A percentile compares a stretch with the other conserved stretches of the same genome.
phyloP scores from a whole-genome alignment of 1,284 basidiomycete genomes.

The Malassezia equina region DNA sequence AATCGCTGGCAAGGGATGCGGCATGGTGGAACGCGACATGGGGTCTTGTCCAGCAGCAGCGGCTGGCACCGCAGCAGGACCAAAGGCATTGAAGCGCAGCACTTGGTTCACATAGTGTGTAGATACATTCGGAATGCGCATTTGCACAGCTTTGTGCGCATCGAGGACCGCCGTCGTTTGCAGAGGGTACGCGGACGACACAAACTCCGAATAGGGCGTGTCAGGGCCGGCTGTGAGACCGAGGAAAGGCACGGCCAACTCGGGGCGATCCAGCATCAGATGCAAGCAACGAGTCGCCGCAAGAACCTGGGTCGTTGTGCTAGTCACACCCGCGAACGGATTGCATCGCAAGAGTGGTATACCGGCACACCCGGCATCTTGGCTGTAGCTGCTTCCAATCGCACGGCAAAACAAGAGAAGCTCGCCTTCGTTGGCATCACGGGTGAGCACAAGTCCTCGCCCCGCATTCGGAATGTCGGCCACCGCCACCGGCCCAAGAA shows the following conservation, averaged over 20 bases:
- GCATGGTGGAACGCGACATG: slow-evolving; percentile 39
- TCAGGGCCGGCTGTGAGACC: slow-evolving; percentile 43
- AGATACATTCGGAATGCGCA: neutral
- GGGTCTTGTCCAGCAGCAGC: slow-evolving; percentile 17
- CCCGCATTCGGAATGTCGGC: slow-evolving; percentile 37
- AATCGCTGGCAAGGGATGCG: slow-evolving; percentile 44
- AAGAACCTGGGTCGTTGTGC: slow-evolving; percentile 44
- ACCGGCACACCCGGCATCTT: slow-evolving; percentile 26
- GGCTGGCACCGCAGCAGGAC: slow-evolving; percentile 32
- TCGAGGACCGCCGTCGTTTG: slow-evolving; percentile 3
- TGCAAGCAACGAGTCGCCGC: slow-evolving; percentile 42
- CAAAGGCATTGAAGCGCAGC: slow-evolving; percentile 46
- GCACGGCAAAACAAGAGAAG: slow-evolving; percentile 37
- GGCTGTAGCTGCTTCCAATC: slow-evolving; percentile 31
- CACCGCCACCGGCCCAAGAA: slow-evolving; percentile 32
- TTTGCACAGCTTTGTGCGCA: neutral
- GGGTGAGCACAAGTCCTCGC: slow-evolving; percentile 35
- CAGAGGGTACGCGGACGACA: slow-evolving; percentile 27
- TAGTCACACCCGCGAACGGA: slow-evolving; percentile 33
- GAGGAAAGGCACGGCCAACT: slow-evolving; percentile 32
- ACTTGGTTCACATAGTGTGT: slow-evolving; percentile 44
- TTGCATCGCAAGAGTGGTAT: slow-evolving; percentile 31
- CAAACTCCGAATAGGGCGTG: slow-evolving; percentile 24
- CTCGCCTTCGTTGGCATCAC: slow-evolving; percentile 35
- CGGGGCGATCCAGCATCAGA: slow-evolving; percentile 34